phyloP scores from a whole-genome alignment of 1,139 yeast species.

The Hansenula anomala region DNA sequence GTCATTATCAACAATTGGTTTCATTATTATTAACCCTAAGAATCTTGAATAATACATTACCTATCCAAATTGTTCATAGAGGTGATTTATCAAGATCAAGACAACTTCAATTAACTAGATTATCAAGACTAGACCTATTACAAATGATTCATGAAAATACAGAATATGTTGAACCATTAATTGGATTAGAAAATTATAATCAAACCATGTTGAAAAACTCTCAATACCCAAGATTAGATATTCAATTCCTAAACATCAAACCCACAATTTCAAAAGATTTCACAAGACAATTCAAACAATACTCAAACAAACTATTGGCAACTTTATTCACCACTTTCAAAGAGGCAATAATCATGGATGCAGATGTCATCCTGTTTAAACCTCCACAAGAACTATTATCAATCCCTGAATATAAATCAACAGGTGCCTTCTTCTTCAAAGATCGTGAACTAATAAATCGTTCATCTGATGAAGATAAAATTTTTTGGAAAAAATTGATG shows the following conservation, averaged over 20 bases:
- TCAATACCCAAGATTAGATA: slow-evolving; percentile 35
- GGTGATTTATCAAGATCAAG: slow-evolving; percentile 28
- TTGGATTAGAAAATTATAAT: background rate
- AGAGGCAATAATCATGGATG: slow-evolving; percentile 46
- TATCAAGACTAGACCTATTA: slow-evolving; percentile 9
- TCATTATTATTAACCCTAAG: slow-evolving; percentile 42
- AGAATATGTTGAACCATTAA: background rate
- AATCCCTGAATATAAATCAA: slow-evolving; percentile 29
- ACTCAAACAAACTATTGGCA: slow-evolving; percentile 47
- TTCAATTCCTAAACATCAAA: slow-evolving; percentile 41
- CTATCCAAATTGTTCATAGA: slow-evolving; percentile 51
- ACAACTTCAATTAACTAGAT: slow-evolving; percentile 20
- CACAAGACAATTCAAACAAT: slow-evolving; percentile 31
- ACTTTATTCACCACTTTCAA: slow-evolving; percentile 45
- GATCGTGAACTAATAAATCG: slow-evolving; percentile 40
- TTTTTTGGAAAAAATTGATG: slow-evolving; percentile 33
- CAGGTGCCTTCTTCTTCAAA: slow-evolving; percentile 44
- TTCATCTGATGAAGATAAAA: slow-evolving; percentile 27
- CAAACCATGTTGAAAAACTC: slow-evolving; percentile 8
- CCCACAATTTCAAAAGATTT: slow-evolving; percentile 28
- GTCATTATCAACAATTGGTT: slow-evolving; percentile 39
- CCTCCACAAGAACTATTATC: slow-evolving; percentile 35
- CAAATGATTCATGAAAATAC: slow-evolving; percentile 7
- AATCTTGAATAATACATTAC: slow-evolving; percentile 40
- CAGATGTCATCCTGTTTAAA: slow-evolving; percentile 42